Evolutionary conservation across 169 alveolate genomes (phyloP).

Genomic region (Cryptosporidium baileyi): DNA sequence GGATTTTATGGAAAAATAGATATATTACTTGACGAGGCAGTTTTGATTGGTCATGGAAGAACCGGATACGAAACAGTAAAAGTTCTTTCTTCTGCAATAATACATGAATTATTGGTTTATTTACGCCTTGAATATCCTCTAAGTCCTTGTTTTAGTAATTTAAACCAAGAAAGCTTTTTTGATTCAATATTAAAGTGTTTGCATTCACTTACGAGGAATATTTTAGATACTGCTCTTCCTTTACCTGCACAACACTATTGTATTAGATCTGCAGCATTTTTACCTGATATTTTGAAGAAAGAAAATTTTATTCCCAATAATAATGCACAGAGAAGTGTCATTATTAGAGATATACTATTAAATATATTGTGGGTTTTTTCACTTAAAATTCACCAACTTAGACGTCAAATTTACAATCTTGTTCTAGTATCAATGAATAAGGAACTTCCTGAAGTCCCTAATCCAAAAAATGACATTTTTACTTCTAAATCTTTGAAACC

Average conservation of each 20-base stretch:
- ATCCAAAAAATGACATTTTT: constrained; percentile 1
- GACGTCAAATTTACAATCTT: constrained; percentile 62
- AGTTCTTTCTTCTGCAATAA: constrained; percentile 55
- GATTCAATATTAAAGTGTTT: constrained; percentile 46
- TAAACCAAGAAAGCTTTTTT: constrained; percentile 31
- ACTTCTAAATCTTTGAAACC: constrained; percentile 26
- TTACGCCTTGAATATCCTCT: constrained; percentile 20
- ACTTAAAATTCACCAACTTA: constrained; percentile 43
- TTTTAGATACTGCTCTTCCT: constrained; percentile 59
- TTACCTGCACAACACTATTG: constrained; percentile 70
- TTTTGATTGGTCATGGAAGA: constrained; percentile 57
- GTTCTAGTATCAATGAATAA: constrained; percentile 18
- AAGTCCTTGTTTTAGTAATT: constrained; percentile 1
- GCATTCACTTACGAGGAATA: constrained; percentile 57
- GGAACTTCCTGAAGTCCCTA: constrained; percentile 18
- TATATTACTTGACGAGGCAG: constrained; percentile 46
- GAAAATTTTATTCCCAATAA: constrained; percentile 42
- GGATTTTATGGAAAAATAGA: constrained; percentile 41
- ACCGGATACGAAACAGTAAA: constrained; percentile 65
- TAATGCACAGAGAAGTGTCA: constrained; percentile 40
- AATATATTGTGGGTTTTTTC: constrained; percentile 47
- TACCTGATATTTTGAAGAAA: constrained; percentile 59
- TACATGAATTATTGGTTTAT: constrained; percentile 50
- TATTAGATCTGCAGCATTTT: constrained; percentile 51
- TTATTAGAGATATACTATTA: constrained; percentile 49